Conservation (phyloP, 202 grass and related monocot species). For the Sporobolus alterniflorus region DNA sequence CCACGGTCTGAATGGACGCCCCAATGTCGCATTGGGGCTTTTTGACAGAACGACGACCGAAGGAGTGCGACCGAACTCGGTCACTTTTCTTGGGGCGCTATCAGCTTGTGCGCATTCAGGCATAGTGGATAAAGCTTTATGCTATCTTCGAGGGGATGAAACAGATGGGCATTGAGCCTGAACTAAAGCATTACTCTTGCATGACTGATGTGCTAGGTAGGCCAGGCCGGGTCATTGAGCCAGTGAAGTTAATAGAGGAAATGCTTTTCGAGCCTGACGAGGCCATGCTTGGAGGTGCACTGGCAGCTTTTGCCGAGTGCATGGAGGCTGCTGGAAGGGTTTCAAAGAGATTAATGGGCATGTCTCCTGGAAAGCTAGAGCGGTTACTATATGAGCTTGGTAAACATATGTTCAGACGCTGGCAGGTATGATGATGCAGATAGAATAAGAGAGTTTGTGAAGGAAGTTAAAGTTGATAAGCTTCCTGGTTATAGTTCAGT, state of each 20-base stretch:
- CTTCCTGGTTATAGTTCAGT: constrained; percentile 63
- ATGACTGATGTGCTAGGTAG: constrained; percentile 68
- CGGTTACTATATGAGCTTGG: constrained; percentile 79
- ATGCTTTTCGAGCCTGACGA: constrained; percentile 81
- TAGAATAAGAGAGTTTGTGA: constrained; percentile 80
- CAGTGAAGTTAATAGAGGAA: constrained; percentile 67
- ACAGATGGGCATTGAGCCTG: constrained; percentile 42
- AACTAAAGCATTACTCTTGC: constrained; percentile 80
- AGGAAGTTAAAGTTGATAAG: constrained; percentile 65
- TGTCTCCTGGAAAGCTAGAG: constrained; percentile 66
- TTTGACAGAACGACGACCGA: constrained; percentile 56
- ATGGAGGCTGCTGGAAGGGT: constrained; percentile 63
- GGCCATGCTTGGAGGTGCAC: constrained; percentile 57
- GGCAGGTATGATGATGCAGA: constrained; percentile 67
- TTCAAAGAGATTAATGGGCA: constrained; percentile 60
- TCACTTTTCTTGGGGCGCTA: constrained; percentile 74
- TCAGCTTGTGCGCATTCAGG: constrained; percentile 74
- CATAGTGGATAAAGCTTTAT: constrained; percentile 68
- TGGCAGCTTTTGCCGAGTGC: constrained; percentile 66
- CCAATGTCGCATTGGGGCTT: constrained; percentile 52
- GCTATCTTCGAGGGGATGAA: constrained; percentile 62
- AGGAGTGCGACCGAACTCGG: constrained; percentile 47
- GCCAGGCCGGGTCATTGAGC: constrained; percentile 52
- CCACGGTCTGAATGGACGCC: constrained; percentile 68
- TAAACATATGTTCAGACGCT: constrained; percentile 81